Evolutionary conservation across 441 rosid species (phyloP), one percentile per base, ranked within the genome.

Genomic region (Euphorbia corollata): DNA sequence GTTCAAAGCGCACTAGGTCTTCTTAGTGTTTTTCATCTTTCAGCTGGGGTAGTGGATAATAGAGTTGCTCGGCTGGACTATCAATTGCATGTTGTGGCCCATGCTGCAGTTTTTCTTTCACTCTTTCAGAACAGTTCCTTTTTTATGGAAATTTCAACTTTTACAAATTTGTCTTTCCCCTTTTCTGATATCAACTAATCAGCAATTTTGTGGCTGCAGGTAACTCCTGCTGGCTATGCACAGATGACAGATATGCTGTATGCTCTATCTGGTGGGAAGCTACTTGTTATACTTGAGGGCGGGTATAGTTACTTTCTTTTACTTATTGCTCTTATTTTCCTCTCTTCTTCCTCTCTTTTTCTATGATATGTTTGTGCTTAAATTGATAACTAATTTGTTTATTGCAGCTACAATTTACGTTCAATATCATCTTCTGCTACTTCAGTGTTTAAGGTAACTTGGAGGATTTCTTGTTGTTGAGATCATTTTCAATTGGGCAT

Each of bases 211-310:
- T 22, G 68, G 32, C 62, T 79, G 61, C 71, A 94, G 97, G 94
- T 91, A 39, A 94, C 97, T 73, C 97, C 98, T 12, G 81, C 84
- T 76, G 99, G 98, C 67, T 94, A 91, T 84, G 85, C 94, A 60
- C 81, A 72, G 73, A 91, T 94, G 99, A 81, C 98, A 32, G 81
- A 82, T 71, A 83, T 94, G 97, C 68, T 89, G 69, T 78, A 74
- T 65, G 65, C 75, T 77, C 75, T 89, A 13, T 81, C 84, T 66
- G 82, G 81, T 48, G 96, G 97, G 66, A 94, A 91, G 88, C 77
- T 94, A 84, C 97, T 91, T 59, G 94, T 89, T 67, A 84, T 94
- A 79, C 98, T 94, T 22, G 98, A 94, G 87, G 99, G 98, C 83
- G 97, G 99, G 98, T 91, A 68, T 15, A 84, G 67, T 64, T 64